Evolutionary conservation across 2,329 filamentous ascomycete species (phyloP).

Genomic region (Fusarium albosuccineum): DNA sequence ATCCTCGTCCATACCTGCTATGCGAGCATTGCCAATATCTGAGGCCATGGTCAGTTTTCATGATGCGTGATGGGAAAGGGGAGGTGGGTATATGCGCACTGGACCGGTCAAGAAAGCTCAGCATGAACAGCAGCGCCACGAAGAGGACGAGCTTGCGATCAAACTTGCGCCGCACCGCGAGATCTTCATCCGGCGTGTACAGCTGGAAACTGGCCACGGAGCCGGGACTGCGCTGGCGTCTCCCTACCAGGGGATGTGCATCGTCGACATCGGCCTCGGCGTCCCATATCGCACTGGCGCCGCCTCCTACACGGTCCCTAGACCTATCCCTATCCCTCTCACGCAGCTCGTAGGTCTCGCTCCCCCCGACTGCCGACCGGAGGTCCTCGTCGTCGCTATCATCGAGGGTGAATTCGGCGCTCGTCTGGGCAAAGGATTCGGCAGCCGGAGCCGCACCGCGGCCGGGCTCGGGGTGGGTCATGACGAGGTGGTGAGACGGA

Average conservation of each 20-base stretch:
- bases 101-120: slow-evolving; percentile 87
- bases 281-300: slow-evolving; percentile 35
- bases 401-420: slow-evolving; percentile 53
- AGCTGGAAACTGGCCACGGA: slow-evolving; percentile 55
- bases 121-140: slow-evolving; percentile 83
- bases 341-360: slow-evolving; percentile 52
- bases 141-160: slow-evolving; percentile 84
- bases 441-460: slow-evolving; percentile 35
- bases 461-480: slow-evolving; percentile 43
- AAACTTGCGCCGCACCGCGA: slow-evolving; percentile 77
- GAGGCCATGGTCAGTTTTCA: slow-evolving; percentile 1
- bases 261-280: slow-evolving; percentile 38
- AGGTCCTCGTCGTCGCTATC: slow-evolving; percentile 53
- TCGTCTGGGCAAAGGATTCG: slow-evolving; percentile 57
- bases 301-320: slow-evolving; percentile 13
- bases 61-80: not conserved
- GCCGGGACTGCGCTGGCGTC: slow-evolving; percentile 44
- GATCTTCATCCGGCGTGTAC: slow-evolving; percentile 77
- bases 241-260: slow-evolving; percentile 39
- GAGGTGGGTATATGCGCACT: slow-evolving; percentile 65
- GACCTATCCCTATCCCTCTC: slow-evolving; percentile 23
- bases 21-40: slow-evolving; percentile 74
- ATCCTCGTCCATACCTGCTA: slow-evolving; percentile 74
- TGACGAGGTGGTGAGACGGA: slow-evolving; percentile 29
- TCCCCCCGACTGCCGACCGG: slow-evolving; percentile 48